These are phyloP conservation scores for Patellifolia procumbens DNA, from an alignment of 179 eudicot species.

Conservation along the genomic window DNA sequence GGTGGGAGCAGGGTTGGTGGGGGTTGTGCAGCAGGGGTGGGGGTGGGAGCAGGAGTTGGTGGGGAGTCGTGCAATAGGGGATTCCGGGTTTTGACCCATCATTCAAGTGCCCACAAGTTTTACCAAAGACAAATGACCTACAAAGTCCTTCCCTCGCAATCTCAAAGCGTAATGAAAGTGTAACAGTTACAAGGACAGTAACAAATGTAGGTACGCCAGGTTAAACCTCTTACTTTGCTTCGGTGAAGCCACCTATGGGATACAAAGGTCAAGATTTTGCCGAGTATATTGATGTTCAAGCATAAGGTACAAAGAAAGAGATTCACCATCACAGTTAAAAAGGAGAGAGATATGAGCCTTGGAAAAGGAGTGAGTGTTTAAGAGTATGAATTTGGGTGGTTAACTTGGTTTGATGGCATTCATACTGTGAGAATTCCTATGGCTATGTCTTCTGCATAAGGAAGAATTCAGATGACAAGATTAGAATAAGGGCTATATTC, in stretches of 20 bases:
- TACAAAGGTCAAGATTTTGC: constrained; percentile 32
- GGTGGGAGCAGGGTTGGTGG: too few species aligned
- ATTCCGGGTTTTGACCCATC: constrained; percentile 30
- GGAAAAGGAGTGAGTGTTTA: constrained; percentile 41
- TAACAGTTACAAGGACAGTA: constrained; percentile 38
- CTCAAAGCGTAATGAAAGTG: constrained; percentile 27
- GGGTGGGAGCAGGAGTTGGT: too few species aligned
- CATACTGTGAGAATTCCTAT: constrained; percentile 65
- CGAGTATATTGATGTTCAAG: constrained; percentile 31
- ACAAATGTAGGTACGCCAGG: constrained; percentile 38
- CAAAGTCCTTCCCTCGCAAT: constrained; percentile 43
- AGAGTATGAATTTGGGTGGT: constrained; percentile 50
- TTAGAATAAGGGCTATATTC: constrained; percentile 2
- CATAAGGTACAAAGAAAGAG: constrained; percentile 37
- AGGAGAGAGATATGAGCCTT: neutral
- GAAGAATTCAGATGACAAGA: constrained; percentile 16
- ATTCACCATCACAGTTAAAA: constrained; percentile 36
- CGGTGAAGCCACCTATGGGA: constrained; percentile 38
- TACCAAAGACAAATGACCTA: constrained; percentile 39
- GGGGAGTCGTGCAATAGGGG: too few species aligned
- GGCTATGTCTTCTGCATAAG: constrained; percentile 47
- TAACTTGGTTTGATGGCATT: constrained; percentile 62
- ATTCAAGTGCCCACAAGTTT: constrained; percentile 34
- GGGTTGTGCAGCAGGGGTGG: too few species aligned
- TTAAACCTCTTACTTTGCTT: constrained; percentile 34